Conservation (phyloP, 73 alveolate genomes). For the Tetrahymena malaccensis region DNA sequence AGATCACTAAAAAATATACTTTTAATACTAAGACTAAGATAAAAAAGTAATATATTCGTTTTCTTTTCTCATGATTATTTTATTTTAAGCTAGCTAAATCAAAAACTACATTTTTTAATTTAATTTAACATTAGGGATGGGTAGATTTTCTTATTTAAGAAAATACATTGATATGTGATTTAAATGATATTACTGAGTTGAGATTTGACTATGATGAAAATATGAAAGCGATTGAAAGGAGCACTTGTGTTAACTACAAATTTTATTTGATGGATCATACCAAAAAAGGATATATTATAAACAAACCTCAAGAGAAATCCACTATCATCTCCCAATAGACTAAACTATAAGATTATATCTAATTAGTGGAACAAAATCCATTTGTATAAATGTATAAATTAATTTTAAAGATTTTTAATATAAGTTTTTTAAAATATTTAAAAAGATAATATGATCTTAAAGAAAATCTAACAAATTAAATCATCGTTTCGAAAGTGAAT, state of each 20-base stretch:
- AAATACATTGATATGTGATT: not conserved
- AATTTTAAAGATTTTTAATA: not conserved
- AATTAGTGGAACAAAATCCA: not conserved
- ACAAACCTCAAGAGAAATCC: not conserved
- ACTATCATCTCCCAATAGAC: not conserved
- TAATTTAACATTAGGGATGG: not conserved
- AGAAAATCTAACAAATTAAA: not conserved
- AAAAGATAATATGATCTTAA: not conserved
- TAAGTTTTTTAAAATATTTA: not conserved
- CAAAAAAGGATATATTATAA: not conserved
- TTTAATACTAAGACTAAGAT: not conserved
- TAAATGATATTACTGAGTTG: not conserved
- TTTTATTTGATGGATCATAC: not conserved
- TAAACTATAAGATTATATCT: not conserved
- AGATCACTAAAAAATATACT: not conserved
- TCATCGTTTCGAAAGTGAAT: not conserved
- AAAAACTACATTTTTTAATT: too few species aligned
- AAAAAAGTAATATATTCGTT: not conserved
- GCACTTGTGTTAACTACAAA: not conserved
- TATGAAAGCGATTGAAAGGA: not conserved
- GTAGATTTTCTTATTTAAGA: not conserved
- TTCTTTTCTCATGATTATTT: too few species aligned
- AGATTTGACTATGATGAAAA: not conserved
- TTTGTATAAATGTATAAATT: not conserved
- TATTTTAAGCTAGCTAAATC: too few species aligned